Evolutionary conservation across 169 alveolate species (phyloP).

Genomic region (Eimeria necatrix): DNA sequence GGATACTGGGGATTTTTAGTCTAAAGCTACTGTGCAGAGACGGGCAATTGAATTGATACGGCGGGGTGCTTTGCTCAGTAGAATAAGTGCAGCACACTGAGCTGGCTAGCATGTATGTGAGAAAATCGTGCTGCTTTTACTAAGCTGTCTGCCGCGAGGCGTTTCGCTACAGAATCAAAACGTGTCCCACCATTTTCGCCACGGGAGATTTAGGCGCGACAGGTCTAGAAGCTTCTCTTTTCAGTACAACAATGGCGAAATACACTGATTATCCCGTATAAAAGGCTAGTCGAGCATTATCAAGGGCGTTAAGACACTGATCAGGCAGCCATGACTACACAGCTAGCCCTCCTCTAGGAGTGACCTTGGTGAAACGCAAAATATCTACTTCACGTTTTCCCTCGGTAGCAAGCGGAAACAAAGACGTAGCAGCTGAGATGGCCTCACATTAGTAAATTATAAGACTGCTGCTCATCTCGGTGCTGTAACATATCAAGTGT

Average conservation of each 20-base stretch:
- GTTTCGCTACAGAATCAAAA: not conserved
- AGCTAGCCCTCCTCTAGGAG: not conserved
- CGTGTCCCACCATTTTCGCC: conserved; percentile 60
- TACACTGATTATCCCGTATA: not conserved
- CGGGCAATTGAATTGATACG: not conserved
- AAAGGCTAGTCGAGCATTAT: not conserved
- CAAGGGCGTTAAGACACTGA: not conserved
- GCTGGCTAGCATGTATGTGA: not conserved
- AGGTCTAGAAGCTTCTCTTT: conserved; percentile 12
- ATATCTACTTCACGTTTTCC: not conserved
- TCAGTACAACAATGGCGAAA: not conserved
- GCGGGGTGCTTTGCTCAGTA: not conserved
- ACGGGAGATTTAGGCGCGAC: not conserved
- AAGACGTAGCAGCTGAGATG: not conserved
- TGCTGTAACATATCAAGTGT: conserved; percentile 6
- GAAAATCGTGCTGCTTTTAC: not conserved
- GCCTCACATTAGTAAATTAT: not conserved
- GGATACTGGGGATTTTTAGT: not conserved
- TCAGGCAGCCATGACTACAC: conserved; percentile 24
- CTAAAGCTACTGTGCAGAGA: not conserved
- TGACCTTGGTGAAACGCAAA: conserved; percentile 35
- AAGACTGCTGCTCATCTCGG: not conserved
- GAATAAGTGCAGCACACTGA: not conserved
- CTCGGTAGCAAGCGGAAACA: not conserved
- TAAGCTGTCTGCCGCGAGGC: not conserved